Conservation (phyloP, 305 asterid species). For the Petunia hybrid region DNA sequence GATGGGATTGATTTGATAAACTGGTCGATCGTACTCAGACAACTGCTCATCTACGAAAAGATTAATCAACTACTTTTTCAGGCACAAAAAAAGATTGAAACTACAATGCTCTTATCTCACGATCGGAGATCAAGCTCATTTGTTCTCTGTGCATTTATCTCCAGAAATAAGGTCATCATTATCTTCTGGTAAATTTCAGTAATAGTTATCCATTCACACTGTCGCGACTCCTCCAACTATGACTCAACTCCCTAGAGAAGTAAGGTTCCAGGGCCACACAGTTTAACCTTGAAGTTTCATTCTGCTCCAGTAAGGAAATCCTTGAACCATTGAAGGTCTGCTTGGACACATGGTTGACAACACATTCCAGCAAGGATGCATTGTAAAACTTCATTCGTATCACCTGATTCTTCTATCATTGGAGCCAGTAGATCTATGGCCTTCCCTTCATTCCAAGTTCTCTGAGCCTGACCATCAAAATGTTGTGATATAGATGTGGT, state of each 20-base stretch:
- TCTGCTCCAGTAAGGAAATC: no score
- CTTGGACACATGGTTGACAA: constrained; percentile 48
- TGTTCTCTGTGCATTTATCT: no score
- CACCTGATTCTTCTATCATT: constrained; percentile 31
- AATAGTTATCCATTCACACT: no score
- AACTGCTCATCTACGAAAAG: not conserved
- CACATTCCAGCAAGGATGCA: constrained; percentile 35
- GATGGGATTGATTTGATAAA: constrained; percentile 22
- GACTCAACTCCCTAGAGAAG: no score
- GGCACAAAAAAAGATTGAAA: not conserved
- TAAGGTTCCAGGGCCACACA: no score
- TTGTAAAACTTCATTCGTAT: constrained; percentile 24
- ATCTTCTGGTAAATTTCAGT: no score
- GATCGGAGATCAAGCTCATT: not conserved
- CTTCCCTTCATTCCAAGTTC: constrained; percentile 47
- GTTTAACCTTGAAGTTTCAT: no score
- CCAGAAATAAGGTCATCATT: no score
- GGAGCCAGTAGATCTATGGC: constrained; percentile 41
- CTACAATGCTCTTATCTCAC: not conserved
- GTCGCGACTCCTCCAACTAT: no score
- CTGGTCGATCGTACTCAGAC: not conserved
- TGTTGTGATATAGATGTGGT: no score
- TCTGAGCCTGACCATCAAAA: constrained; percentile 44
- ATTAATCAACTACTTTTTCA: no score
- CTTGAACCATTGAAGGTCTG: constrained; percentile 43